Percentiles rank a stretch among this genome's conserved stretches.
phyloP scores from a whole-genome alignment of 2,329 filamentous ascomycete genomes.

The Apiospora malaysiana region DNA sequence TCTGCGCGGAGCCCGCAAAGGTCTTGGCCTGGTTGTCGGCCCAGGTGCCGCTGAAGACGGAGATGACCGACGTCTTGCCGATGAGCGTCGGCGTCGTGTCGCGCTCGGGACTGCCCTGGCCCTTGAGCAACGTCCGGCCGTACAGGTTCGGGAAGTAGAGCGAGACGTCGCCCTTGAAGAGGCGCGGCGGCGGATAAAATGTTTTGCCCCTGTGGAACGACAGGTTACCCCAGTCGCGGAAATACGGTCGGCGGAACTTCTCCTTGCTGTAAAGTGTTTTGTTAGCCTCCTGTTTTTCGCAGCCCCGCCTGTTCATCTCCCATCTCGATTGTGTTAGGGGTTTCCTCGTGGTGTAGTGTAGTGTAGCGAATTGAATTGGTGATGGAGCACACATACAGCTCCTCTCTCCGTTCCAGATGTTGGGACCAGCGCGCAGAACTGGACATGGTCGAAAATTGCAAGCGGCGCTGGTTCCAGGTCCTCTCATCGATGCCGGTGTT shows the following conservation, averaged over 20 bases:
- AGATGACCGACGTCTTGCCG: conserved; percentile 79
- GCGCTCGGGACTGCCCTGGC: conserved; percentile 50
- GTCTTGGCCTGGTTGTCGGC: conserved; percentile 79
- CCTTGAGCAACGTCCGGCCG: conserved; percentile 75
- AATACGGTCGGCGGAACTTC: conserved; percentile 86
- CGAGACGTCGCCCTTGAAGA: conserved; percentile 82
- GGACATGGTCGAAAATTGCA: conserved; percentile 73
- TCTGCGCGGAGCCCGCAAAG: conserved; percentile 64
- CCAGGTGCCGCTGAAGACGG: conserved; percentile 84
- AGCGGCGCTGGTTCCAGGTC: conserved; percentile 68
- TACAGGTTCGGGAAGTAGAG: conserved; percentile 94
- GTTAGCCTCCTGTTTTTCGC: background rate
- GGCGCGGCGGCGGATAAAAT: conserved; percentile 82
- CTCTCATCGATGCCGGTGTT: conserved; percentile 80
- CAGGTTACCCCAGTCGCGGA: conserved; percentile 92
- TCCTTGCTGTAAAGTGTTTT: conserved; percentile 59
- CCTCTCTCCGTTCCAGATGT: conserved; percentile 76
- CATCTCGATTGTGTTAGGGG: too few species aligned
- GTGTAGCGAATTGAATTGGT: background rate
- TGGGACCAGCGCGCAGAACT: conserved; percentile 66
- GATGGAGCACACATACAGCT: conserved; percentile 70
- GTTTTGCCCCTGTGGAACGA: conserved; percentile 86
- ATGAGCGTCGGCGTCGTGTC: conserved; percentile 79
- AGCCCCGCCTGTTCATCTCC: background rate
- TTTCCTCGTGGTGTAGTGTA: background rate